Evolutionary conservation across 1,284 basidiomycete genomes (phyloP).

Genomic region (Termitomyces sp.): DNA sequence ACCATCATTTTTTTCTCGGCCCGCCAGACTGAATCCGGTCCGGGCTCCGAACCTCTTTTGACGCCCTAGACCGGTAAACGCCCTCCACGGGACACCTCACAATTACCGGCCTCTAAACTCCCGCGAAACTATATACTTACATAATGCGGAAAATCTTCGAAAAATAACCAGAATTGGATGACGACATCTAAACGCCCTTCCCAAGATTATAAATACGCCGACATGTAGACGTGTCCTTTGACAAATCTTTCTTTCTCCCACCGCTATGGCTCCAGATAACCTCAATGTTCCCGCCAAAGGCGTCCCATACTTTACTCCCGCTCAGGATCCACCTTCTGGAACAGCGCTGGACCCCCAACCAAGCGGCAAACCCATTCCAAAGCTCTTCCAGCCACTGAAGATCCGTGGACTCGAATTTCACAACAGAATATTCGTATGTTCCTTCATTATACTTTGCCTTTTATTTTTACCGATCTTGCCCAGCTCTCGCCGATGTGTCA

Average conservation of each 20-base stretch:
- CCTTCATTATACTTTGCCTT: slow-evolving; percentile 29
- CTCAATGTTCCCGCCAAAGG: slow-evolving; percentile 32
- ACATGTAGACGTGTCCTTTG: not conserved
- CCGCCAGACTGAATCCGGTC: too few species aligned
- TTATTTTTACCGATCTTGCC: slow-evolving; percentile 35
- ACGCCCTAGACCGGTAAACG: too few species aligned
- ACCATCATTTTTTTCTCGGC: too few species aligned
- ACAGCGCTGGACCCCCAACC: slow-evolving; percentile 40
- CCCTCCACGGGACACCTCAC: too few species aligned
- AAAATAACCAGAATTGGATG: not conserved
- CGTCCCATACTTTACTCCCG: slow-evolving; percentile 50
- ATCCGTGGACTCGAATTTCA: slow-evolving; percentile 65
- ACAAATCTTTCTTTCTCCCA: not conserved
- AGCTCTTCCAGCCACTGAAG: slow-evolving; percentile 58
- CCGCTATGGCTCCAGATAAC: slow-evolving; percentile 13
- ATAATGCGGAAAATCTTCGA: not conserved
- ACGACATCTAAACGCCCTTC: not conserved
- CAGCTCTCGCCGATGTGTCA: slow-evolving; percentile 55
- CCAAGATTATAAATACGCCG: not conserved
- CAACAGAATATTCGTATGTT: slow-evolving; percentile 59
- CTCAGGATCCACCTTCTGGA: slow-evolving; percentile 46
- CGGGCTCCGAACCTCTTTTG: too few species aligned
- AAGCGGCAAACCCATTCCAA: slow-evolving; percentile 42
- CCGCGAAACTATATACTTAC: too few species aligned
- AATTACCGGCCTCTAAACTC: too few species aligned